Evolutionary conservation across 805 yeast genomes (phyloP).

Genomic region (Sungouiozyma ichnusensis): DNA sequence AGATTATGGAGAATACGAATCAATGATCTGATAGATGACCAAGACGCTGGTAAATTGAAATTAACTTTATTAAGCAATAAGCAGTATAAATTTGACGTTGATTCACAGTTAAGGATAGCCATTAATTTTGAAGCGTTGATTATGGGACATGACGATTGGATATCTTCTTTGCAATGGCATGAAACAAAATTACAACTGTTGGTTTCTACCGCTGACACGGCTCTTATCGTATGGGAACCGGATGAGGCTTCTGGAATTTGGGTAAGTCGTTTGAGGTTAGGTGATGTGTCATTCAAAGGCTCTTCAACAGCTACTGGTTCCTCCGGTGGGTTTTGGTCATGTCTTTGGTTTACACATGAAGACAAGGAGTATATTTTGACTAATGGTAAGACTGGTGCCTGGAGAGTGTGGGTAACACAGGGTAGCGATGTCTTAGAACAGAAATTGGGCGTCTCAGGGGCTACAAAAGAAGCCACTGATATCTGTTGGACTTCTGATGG

Average conservation of each 20-base stretch:
- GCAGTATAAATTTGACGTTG: slow-evolving; percentile 48
- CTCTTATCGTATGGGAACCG: slow-evolving; percentile 89
- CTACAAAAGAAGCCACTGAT: slow-evolving; percentile 65
- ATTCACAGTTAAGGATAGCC: slow-evolving; percentile 34
- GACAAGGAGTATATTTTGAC: slow-evolving; percentile 51
- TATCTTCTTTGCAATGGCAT: slow-evolving; percentile 77
- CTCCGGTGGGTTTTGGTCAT: slow-evolving; percentile 60
- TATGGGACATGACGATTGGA: slow-evolving; percentile 99
- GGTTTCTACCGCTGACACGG: slow-evolving; percentile 87
- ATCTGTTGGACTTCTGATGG: slow-evolving; percentile 64
- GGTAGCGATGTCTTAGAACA: slow-evolving; percentile 35
- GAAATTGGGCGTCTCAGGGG: slow-evolving; percentile 60
- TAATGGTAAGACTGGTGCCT: slow-evolving; percentile 86
- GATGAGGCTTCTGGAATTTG: slow-evolving; percentile 81
- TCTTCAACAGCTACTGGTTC: slow-evolving; percentile 98
- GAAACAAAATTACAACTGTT: slow-evolving; percentile 44
- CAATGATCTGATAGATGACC: slow-evolving; percentile 45
- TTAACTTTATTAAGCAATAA: slow-evolving; percentile 57
- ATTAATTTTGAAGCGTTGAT: slow-evolving; percentile 83
- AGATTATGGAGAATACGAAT: slow-evolving; percentile 73
- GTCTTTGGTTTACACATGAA: slow-evolving; percentile 53
- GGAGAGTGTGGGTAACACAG: slow-evolving; percentile 57
- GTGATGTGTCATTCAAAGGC: slow-evolving; percentile 91
- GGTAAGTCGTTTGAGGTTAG: slow-evolving; percentile 71
- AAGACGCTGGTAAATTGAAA: slow-evolving; percentile 38